Conservation (phyloP, 768 basidiomycete genomes). For the Boletus rubescentipes region DNA sequence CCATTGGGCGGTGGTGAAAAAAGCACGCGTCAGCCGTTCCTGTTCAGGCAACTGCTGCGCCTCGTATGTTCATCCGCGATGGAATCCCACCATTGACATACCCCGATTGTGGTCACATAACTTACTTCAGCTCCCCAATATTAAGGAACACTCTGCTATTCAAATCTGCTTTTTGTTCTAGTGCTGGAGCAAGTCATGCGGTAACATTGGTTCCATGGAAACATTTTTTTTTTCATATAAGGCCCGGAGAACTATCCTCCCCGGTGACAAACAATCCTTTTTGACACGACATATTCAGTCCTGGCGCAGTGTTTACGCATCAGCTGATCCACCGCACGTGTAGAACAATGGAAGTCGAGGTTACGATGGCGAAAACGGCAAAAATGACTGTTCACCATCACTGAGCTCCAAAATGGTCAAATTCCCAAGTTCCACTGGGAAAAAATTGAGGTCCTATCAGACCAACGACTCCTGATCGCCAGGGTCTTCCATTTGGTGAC, state of each 20-base stretch:
- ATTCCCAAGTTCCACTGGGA: slow-evolving; percentile 25
- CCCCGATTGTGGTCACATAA: slow-evolving; percentile 25
- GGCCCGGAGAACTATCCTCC: slow-evolving; percentile 19
- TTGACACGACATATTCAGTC: slow-evolving; percentile 20
- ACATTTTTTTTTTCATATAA: slow-evolving; percentile 31
- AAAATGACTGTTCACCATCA: slow-evolving; percentile 18
- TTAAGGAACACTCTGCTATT: slow-evolving; percentile 32
- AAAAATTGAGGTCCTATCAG: slow-evolving; percentile 21
- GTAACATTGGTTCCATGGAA: slow-evolving; percentile 23
- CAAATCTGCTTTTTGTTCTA: slow-evolving; percentile 26
- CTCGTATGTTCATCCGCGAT: slow-evolving; percentile 28
- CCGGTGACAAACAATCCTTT: slow-evolving; percentile 27
- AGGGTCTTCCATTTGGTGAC: slow-evolving; percentile 32
- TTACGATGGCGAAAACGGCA: slow-evolving; percentile 26
- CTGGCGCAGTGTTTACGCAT: slow-evolving; percentile 20
- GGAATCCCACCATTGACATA: slow-evolving; percentile 25
- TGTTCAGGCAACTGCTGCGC: slow-evolving; percentile 24
- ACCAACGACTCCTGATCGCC: slow-evolving; percentile 25
- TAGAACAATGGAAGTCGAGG: slow-evolving; percentile 31
- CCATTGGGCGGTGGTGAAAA: slow-evolving; percentile 16
- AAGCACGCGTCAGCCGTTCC: slow-evolving; percentile 15
- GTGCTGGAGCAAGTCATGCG: slow-evolving; percentile 23
- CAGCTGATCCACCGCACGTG: slow-evolving; percentile 31
- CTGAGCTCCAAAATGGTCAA: slow-evolving; percentile 22
- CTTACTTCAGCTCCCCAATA: slow-evolving; percentile 24